These are phyloP conservation scores for Hyaloscypha hepaticicola DNA, from an alignment of 495 filamentous ascomycete genomes.

Conservation along the genomic window DNA sequence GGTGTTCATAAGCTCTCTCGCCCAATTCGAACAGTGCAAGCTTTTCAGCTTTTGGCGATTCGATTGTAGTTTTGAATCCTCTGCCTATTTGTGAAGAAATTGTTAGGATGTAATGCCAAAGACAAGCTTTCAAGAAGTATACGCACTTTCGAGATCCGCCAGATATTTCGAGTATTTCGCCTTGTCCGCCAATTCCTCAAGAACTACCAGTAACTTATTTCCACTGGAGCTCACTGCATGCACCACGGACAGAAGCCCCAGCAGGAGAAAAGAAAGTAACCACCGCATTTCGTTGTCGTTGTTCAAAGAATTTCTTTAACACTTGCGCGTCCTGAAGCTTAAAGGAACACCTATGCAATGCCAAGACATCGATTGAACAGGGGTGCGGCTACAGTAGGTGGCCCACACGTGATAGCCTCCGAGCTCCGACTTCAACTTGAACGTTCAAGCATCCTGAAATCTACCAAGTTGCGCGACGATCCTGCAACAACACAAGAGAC, in stretches of 20 bases:
- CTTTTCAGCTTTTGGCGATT: slow-evolving; percentile 81
- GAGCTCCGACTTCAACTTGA: slow-evolving; percentile 31
- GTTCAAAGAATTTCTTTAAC: slow-evolving; percentile 29
- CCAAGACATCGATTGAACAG: slow-evolving; percentile 23
- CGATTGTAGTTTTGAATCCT: slow-evolving; percentile 76
- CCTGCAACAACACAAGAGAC: slow-evolving; percentile 8
- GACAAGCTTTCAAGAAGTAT: background rate
- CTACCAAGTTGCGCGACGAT: slow-evolving; percentile 6
- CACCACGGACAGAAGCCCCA: slow-evolving; percentile 62
- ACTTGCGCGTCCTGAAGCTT: slow-evolving; percentile 27
- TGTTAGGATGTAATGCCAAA: slow-evolving; percentile 19
- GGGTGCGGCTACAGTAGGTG: slow-evolving; percentile 13
- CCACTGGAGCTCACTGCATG: slow-evolving; percentile 79
- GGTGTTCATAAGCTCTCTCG: slow-evolving; percentile 85
- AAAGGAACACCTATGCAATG: slow-evolving; percentile 38
- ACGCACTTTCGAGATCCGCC: slow-evolving; percentile 72
- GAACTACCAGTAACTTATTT: slow-evolving; percentile 76
- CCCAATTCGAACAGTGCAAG: slow-evolving; percentile 84
- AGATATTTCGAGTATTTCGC: slow-evolving; percentile 78
- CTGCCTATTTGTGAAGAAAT: slow-evolving; percentile 54
- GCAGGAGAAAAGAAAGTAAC: slow-evolving; percentile 65
- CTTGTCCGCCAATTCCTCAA: slow-evolving; percentile 81
- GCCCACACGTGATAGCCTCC: slow-evolving; percentile 25
- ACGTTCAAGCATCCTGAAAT: slow-evolving; percentile 10
- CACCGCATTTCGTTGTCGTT: slow-evolving; percentile 63